These are phyloP conservation scores for Gnomoniopsis smithogilvyi DNA, from an alignment of 2,329 filamentous ascomycete species.

Conservation along the genomic window DNA sequence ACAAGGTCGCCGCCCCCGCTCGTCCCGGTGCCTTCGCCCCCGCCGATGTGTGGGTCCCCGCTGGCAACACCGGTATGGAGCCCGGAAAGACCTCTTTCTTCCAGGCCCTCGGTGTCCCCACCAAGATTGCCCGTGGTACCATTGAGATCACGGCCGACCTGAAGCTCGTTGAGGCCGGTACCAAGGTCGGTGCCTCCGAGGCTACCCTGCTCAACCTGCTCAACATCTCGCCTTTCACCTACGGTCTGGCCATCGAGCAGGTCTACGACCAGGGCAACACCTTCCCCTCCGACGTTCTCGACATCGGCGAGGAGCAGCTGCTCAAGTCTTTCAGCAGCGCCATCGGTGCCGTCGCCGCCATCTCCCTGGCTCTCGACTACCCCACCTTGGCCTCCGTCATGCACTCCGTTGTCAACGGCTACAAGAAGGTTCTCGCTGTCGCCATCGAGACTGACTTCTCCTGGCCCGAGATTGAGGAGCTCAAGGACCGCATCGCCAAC, in stretches of 20 bases:
- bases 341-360: conserved; percentile 80
- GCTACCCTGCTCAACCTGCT: conserved; percentile 99
- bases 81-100: conserved; percentile 99
- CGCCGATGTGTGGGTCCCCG: conserved; percentile 88
- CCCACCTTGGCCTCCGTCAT: conserved; percentile 94
- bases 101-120: conserved; percentile 99
- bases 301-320: conserved; percentile 93
- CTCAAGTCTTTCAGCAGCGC: conserved; percentile 77
- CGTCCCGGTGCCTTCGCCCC: conserved; percentile 97
- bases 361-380: conserved; percentile 93
- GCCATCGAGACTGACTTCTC: conserved; percentile 87
- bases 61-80: conserved; percentile 99
- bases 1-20: conserved; percentile 96
- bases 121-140: conserved; percentile 99
- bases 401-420: conserved; percentile 93
- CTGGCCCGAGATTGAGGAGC: conserved; percentile 94
- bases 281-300: conserved; percentile 81
- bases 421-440: conserved; percentile 94
- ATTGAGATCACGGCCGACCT: conserved; percentile 99
- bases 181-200: conserved; percentile 98
- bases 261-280: conserved; percentile 97
- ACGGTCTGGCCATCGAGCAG: conserved; percentile 94
- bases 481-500: conserved; percentile 99
- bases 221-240: conserved; percentile 99
- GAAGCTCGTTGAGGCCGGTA: conserved; percentile 91